Evolutionary conservation across 108 stramenopile species (phyloP), one percentile per base, ranked within the genome.

Genomic region (Cyclotella choctawhatcheeana): DNA sequence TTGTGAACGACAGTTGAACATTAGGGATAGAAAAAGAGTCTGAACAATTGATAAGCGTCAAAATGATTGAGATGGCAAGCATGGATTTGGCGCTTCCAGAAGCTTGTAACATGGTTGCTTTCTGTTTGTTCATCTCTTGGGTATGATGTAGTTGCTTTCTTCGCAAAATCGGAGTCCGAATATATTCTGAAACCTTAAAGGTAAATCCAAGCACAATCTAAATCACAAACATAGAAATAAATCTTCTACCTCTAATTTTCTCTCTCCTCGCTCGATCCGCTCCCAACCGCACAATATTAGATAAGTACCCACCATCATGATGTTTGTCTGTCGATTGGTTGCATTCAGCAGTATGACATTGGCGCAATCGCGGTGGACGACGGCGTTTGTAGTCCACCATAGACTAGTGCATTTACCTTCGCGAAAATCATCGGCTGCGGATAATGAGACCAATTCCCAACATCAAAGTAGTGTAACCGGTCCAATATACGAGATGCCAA

Each of bases 391-490:
- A 5, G 7, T 64, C 48, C 63, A 45, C 47, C 29, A 25, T 4
- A 32, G 44, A 32, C 25, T 13, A 64, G 44, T 64, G 17, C 44
- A 64, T 47, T 17, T 47, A 17, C 63, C 63, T n/a, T 17, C 44
- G 4, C 43, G 44, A 40, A 44, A 30, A 47, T 16, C 27, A 47
- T 47, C 63, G 6, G n/a, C 63, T 14, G 27, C 12, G 14, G 63
- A 64, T 16, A 56, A 5, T n/a, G n/a, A n/a, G n/a, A n/a, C n/a
- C n/a, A 13, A 24, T 20, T 24, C 3, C 22, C 2, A 17, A 24
- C 37, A 61, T 1, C 17, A 3, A 26, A 33, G 32, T 43, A 76
- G 76, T 43, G 88, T 93, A 20, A 81, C 89, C 22, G 92, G 92
- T 24, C 64, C 52, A 48, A 79, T 88, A 31, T 93, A 93, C 59